A percentile compares a stretch with the other conserved stretches of the same genome.
Evolutionary conservation across 192 early-diverging fungal genomes (phyloP).

Genomic region (Coemansia sp.): DNA sequence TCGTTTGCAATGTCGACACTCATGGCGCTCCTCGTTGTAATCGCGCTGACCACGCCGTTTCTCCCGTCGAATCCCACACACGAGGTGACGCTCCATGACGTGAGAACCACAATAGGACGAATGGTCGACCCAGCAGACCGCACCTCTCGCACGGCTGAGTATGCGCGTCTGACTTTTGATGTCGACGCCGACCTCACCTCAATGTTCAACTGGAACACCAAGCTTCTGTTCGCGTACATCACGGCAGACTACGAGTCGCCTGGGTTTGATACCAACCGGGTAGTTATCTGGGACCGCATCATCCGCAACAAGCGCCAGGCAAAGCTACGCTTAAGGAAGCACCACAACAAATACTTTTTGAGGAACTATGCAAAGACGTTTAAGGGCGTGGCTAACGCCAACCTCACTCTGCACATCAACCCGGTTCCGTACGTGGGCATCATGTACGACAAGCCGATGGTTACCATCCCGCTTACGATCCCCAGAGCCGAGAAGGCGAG

Average conservation of each 20-base stretch:
- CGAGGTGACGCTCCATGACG: constrained; percentile 30
- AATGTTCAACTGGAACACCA: constrained; percentile 59
- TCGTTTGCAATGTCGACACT: constrained; percentile 56
- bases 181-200: constrained; percentile 50
- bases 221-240: constrained; percentile 50
- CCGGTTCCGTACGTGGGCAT: constrained; percentile 55
- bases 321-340: constrained; percentile 43
- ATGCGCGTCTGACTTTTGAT: constrained; percentile 53
- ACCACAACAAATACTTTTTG: constrained; percentile 55
- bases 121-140: constrained; percentile 43
- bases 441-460: constrained; percentile 50
- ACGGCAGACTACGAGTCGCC: constrained; percentile 39
- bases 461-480: constrained; percentile 35
- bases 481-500: constrained; percentile 17
- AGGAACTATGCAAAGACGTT: constrained; percentile 46
- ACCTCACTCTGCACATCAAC: constrained; percentile 51
- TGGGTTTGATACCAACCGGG: constrained; percentile 35
- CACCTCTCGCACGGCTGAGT: constrained; percentile 39
- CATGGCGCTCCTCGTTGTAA: constrained; percentile 45
- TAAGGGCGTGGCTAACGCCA: constrained; percentile 38
- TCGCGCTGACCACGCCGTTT: constrained; percentile 40
- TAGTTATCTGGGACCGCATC: constrained; percentile 56
- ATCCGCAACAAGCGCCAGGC: constrained; percentile 43
- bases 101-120: constrained; percentile 49
- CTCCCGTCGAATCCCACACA: constrained; percentile 41